These are phyloP conservation scores for Fistulinella cinereoalba DNA, from an alignment of 1,284 basidiomycete genomes.

Conservation along the genomic window DNA sequence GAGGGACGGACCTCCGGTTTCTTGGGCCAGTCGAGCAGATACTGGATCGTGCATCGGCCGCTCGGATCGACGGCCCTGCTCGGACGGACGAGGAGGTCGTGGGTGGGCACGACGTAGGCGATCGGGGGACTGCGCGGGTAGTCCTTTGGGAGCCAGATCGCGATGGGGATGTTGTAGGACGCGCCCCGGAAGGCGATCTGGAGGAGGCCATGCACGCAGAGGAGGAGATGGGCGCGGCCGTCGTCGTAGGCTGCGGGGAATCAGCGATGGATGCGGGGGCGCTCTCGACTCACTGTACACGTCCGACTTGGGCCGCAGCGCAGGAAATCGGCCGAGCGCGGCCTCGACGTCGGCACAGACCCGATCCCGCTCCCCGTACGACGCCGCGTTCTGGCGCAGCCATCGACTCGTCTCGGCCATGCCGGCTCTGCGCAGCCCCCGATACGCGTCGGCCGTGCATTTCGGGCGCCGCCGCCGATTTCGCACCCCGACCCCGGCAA, in stretches of 20 bases:
- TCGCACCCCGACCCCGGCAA: slow-evolving; percentile 8
- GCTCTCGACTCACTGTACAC: slow-evolving; percentile 71
- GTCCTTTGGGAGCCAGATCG: slow-evolving; percentile 82
- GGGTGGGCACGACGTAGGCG: slow-evolving; percentile 93
- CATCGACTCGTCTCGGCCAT: slow-evolving; percentile 53
- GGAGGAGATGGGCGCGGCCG: slow-evolving; percentile 86
- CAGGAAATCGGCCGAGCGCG: slow-evolving; percentile 56
- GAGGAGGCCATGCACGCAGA: slow-evolving; percentile 88
- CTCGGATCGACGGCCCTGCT: slow-evolving; percentile 79
- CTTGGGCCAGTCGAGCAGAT: slow-evolving; percentile 73
- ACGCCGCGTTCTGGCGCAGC: slow-evolving; percentile 66
- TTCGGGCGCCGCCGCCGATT: slow-evolving; percentile 12
- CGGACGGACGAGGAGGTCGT: slow-evolving; percentile 85
- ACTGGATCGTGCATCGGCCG: slow-evolving; percentile 70
- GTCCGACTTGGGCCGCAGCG: slow-evolving; percentile 86
- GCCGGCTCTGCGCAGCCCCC: neutral
- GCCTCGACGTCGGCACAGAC: slow-evolving; percentile 64
- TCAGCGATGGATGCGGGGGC: neutral
- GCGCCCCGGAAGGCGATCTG: slow-evolving; percentile 78
- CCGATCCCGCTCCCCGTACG: slow-evolving; percentile 61
- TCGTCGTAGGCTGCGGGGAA: slow-evolving; percentile 79
- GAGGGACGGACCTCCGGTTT: slow-evolving; percentile 74
- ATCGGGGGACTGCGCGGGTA: slow-evolving; percentile 84
- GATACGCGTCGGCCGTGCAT: neutral
- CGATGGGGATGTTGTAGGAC: slow-evolving; percentile 92